Percentiles rank a stretch among this genome's conserved stretches.
phyloP scores from a whole-genome alignment of 306 rosid species.

The Cucumis hystrix region DNA sequence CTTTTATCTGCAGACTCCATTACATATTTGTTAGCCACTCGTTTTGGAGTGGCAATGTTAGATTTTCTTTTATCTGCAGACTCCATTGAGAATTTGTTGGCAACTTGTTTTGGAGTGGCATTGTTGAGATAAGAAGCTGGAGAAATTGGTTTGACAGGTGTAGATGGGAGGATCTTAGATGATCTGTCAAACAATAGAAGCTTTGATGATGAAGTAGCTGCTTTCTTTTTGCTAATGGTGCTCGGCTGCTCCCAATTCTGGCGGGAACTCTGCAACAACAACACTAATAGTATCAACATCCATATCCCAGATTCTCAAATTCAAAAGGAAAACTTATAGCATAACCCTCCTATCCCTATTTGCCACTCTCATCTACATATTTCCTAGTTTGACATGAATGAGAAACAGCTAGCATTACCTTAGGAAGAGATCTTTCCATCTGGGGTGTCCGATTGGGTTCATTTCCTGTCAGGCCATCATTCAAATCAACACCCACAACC shows the following conservation, averaged over 20 bases:
- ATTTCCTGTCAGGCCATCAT: constrained; percentile 20
- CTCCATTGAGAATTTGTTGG: constrained; percentile 13
- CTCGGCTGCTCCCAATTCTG: constrained; percentile 25
- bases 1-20: constrained; percentile 25
- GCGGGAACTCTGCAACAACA: constrained; percentile 18
- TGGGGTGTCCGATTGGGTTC: constrained; percentile 27
- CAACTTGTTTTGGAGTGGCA: constrained; percentile 33
- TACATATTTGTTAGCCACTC: constrained; percentile 14
- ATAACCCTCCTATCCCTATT: background rate
- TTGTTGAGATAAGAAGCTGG: constrained; percentile 14
- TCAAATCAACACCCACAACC: constrained; percentile 26
- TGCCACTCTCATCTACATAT: background rate
- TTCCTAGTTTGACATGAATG: background rate
- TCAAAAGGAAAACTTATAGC: background rate
- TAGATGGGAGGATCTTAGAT: constrained; percentile 32
- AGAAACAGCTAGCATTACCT: constrained; percentile 22
- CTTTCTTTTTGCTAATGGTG: constrained; percentile 32
- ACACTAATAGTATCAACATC: background rate
- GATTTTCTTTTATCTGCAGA: constrained; percentile 29
- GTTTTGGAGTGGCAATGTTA: constrained; percentile 36
- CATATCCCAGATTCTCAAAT: background rate
- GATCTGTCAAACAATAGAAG: constrained; percentile 19
- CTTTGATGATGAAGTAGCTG: constrained; percentile 23
- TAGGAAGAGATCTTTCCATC: constrained; percentile 23
- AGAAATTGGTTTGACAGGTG: constrained; percentile 36